Conservation (phyloP, 2,329 filamentous ascomycete genomes). For the Aspergillus nomiae region DNA sequence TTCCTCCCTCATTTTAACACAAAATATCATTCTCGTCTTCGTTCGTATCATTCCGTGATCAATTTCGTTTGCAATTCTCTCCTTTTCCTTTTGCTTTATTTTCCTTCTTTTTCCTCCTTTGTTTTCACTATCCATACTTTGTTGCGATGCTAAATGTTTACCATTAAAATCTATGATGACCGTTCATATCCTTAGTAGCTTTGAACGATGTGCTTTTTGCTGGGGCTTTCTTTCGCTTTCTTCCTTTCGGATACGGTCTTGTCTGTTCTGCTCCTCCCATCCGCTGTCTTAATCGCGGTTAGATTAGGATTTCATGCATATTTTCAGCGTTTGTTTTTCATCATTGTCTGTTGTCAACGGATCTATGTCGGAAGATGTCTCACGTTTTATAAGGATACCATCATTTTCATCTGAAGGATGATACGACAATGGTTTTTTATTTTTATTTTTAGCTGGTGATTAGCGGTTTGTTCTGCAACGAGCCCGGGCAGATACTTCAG, state of each 20-base stretch:
- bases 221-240: slow-evolving; percentile 2
- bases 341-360: slow-evolving; percentile 10
- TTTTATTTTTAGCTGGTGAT: background rate
- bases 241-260: slow-evolving; percentile 12
- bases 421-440: slow-evolving; percentile 5
- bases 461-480: background rate
- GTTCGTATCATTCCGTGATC: slow-evolving; percentile 3
- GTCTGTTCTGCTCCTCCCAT: slow-evolving; percentile 10
- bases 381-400: slow-evolving; percentile 15
- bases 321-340: slow-evolving; percentile 25
- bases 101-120: slow-evolving; percentile 27
- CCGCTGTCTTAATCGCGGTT: slow-evolving; percentile 20
- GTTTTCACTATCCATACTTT: slow-evolving; percentile 17
- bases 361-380: slow-evolving; percentile 12
- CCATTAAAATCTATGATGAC: slow-evolving; percentile 27
- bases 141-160: background rate
- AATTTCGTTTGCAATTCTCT: slow-evolving; percentile 2
- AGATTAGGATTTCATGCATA: slow-evolving; percentile 29
- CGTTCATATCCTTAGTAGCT: slow-evolving; percentile 7
- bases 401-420: slow-evolving; percentile 9
- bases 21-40: slow-evolving; percentile 1
- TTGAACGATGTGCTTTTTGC: background rate
- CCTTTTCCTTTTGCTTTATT: background rate
- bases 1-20: slow-evolving; percentile 22
- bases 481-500: background rate